Base-by-base conservation (phyloP, 176 grass and related monocot genomes). In the Paspalum notatum region DNA sequence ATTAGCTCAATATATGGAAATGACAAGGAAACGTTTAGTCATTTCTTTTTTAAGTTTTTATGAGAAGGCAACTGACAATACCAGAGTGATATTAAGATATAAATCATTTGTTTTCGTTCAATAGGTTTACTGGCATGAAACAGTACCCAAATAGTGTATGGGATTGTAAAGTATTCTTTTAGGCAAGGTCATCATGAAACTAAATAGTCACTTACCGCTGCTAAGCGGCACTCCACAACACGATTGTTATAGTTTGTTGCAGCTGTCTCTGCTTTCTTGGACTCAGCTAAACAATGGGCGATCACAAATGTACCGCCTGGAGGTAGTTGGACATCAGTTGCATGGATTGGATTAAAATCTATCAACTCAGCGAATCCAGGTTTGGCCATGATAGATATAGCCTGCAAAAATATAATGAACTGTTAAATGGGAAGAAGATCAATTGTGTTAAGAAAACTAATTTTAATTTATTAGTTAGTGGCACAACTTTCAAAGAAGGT, bases 371-470 rank as follows among this genome's bases (percentile, higher is more conserved):
- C 96, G 76, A 98, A 98, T 78, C 96, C 92, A 79, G 77, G 25
- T 85, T 95, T 98, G 47, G 92, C 96, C 96, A 98, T 98, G 68
- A 98, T 85, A 71, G 96, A 98, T 74, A 98, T 98, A 62, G 96
- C 96, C 96, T 98, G 82, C 47, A 68, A 75, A 47, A 80, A 60
- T 42, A 88, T 10, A 81, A 40, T 67, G 60, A 53, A 65, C 39
- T 70, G 16, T 77, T 41, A 67, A 80, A 80, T 40, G 26, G 58
- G 60, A 79, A 57, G 48, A 26, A 37, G 54, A 25, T 74, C 49
- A 66, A 41, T n/a, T 75, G 52, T 67, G 38, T 41, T 56, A 79
- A 47, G 58, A 3, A 78, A 63, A 71, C 3, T 14, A 37, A 25
- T 26, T 55, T 63, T 41, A 80, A 55, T 46, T 47, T 62, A 25